Evolutionary conservation across 164 flowering plant genomes (phyloP).

Genomic region (Sextonia rubra): DNA sequence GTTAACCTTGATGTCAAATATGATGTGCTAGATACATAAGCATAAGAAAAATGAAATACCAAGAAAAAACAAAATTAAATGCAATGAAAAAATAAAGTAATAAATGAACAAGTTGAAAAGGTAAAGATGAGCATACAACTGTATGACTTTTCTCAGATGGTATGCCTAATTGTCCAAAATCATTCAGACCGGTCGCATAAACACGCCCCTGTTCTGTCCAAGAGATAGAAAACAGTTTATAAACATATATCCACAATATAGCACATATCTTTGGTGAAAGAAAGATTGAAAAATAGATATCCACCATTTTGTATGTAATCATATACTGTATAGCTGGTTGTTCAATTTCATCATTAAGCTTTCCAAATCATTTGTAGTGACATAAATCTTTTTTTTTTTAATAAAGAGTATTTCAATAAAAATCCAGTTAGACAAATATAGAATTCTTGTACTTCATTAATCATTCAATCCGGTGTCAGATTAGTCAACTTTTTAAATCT

Average conservation of each 20-base stretch:
- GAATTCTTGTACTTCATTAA: no score
- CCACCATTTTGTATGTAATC: neutral
- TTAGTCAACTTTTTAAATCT: no score
- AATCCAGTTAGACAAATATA: no score
- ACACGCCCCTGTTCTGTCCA: conserved; percentile 76
- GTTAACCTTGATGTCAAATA: neutral
- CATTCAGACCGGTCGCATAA: conserved; percentile 90
- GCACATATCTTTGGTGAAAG: neutral
- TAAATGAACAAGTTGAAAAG: neutral
- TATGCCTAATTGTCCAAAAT: conserved; percentile 88
- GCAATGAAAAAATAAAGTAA: neutral
- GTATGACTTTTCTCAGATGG: conserved; percentile 35
- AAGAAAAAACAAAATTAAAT: neutral
- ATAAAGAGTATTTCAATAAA: no score
- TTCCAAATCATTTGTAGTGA: no score
- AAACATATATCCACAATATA: conserved; percentile 2
- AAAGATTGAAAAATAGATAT: neutral
- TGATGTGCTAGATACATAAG: neutral
- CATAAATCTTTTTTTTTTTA: no score
- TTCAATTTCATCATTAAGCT: no score
- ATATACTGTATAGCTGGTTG: no score
- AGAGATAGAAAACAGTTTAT: conserved; percentile 8
- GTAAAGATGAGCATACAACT: conserved; percentile 42
- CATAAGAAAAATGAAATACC: neutral
- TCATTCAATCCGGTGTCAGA: no score